Evolutionary conservation across 148 eudicot genomes (phyloP).

Genomic region (Chenopodium formosanum): DNA sequence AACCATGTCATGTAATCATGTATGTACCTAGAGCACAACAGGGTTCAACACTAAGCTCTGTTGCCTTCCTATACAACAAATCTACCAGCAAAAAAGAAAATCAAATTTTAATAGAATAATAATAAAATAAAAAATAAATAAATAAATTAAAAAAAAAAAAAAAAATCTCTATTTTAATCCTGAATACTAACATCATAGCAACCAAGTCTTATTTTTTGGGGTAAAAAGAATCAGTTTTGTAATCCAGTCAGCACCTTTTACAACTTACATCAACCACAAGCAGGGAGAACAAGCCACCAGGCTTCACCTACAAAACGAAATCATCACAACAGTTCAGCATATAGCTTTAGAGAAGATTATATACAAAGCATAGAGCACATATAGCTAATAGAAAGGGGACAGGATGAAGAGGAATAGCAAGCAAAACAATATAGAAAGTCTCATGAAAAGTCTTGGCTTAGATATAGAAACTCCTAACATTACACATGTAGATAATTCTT

Average conservation of each 20-base stretch:
- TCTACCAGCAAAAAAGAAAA: background rate
- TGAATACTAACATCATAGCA: background rate
- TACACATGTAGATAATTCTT: too few species aligned
- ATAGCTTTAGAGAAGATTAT: background rate
- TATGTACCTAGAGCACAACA: constrained; percentile 10
- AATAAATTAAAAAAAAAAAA: too few species aligned
- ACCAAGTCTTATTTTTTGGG: background rate
- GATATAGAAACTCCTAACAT: too few species aligned
- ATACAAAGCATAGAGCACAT: background rate
- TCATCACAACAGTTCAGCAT: background rate
- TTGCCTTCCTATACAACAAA: constrained; percentile 18
- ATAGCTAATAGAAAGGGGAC: too few species aligned
- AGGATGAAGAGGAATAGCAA: too few species aligned
- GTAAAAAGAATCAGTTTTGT: background rate
- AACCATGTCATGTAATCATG: background rate
- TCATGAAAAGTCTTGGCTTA: too few species aligned
- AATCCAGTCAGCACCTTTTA: background rate
- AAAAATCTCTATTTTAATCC: constrained; percentile 5
- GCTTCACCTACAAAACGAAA: constrained; percentile 28
- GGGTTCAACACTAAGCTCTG: constrained; percentile 7
- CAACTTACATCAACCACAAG: background rate
- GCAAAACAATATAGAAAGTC: too few species aligned
- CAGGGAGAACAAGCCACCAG: constrained; percentile 2
- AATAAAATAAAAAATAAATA: too few species aligned
- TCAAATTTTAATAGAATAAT: background rate